Evolutionary conservation across 257 asterid genomes (phyloP), one percentile per base, ranked within the genome.

Genomic region (Nicotiana tomentosiformis): DNA sequence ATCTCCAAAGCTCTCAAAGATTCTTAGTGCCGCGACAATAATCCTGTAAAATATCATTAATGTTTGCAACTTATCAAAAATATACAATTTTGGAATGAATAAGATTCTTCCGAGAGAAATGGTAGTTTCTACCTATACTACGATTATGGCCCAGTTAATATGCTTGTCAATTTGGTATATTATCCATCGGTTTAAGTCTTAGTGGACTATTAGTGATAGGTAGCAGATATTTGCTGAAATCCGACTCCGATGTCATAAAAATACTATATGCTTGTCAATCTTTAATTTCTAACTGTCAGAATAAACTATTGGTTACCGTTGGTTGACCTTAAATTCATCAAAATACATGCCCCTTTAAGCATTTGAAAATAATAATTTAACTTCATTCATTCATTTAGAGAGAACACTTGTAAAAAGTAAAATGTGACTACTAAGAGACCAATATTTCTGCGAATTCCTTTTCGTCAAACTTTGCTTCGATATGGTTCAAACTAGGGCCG

Each of bases 1-100:
- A 80, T 93, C 99, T 1, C 94, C 90, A 57, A 92, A 69, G 79
- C 86, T 91, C 84, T 95, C 99, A 53, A 92, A 82, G 29, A 92
- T 83, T 5, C 95, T 95, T 29, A 95, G 74, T 46, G 86, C 80
- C 0, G 97, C 99, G 0, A 92, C 94, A 62, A 93, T 87, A 77
- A 95, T 92, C 99, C 99, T 95, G 90, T 0, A 87, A 86, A 64
- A 6, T 4, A 20, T 2, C 10, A 35, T 32, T 4, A 4, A 18
- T 9, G 1, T 6, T 15, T 29, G 14, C 3, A 32, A 66, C 16
- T 32, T 32, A 7, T 66, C 49, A 66, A 66, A 16, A 14, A 66
- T 14, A 30, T 14, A 30, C 4, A 29, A 16, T 32, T 9, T 66
- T 14, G 20, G 32, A 39, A 30, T 14, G 5, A 65, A 12, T 14